Conservation (phyloP, 2,329 filamentous ascomycete genomes). For the Dactylellina sp. region DNA sequence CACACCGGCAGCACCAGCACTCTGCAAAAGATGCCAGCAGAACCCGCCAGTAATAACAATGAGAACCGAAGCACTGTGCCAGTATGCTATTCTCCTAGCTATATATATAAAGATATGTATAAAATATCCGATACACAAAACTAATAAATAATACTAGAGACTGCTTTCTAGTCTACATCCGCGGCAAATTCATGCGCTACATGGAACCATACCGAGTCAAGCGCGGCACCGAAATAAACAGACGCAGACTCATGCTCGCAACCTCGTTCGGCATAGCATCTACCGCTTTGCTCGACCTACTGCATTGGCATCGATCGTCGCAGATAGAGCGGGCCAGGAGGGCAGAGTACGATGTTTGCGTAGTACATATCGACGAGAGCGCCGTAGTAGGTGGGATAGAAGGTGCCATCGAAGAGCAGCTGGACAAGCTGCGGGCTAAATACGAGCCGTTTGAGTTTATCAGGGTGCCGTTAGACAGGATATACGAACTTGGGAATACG, state of each 20-base stretch:
- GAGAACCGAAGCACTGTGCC: slow-evolving; percentile 41
- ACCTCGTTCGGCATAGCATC: slow-evolving; percentile 88
- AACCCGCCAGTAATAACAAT: slow-evolving; percentile 38
- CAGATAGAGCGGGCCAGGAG: slow-evolving; percentile 75
- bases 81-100: slow-evolving; percentile 28
- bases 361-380: slow-evolving; percentile 69
- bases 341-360: slow-evolving; percentile 75
- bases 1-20: slow-evolving; percentile 9
- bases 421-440: slow-evolving; percentile 67
- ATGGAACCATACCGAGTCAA: slow-evolving; percentile 74
- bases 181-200: slow-evolving; percentile 82
- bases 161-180: slow-evolving; percentile 83
- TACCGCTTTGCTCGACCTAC: slow-evolving; percentile 77
- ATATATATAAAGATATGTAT: no score
- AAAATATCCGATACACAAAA: no score
- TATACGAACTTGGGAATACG: slow-evolving; percentile 66
- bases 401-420: slow-evolving; percentile 60
- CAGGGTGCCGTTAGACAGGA: slow-evolving; percentile 73
- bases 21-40: slow-evolving; percentile 47
- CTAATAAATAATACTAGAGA: slow-evolving; percentile 65
- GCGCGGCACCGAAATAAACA: slow-evolving; percentile 57
- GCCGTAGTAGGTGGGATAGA: slow-evolving; percentile 48
- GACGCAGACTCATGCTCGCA: slow-evolving; percentile 75
- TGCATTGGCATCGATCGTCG: slow-evolving; percentile 76
- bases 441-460: slow-evolving; percentile 76